Conservation (phyloP, 2,329 filamentous ascomycete genomes). For the Alternaria rosae region DNA sequence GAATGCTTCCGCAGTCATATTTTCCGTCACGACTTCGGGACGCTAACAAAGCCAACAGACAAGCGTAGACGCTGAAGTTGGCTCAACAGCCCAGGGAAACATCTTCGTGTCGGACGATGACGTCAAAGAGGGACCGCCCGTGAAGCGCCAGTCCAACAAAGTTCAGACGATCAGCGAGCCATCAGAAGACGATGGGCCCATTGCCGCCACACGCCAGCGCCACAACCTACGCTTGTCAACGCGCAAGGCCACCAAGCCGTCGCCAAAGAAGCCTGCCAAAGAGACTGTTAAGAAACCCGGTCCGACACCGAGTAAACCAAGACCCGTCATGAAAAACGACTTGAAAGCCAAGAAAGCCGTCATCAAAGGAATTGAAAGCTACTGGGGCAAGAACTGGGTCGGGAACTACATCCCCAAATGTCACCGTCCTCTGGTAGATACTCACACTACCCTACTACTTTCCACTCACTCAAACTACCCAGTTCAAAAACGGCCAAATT, state of each 20-base stretch:
- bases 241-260: background rate
- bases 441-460: background rate
- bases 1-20: background rate
- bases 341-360: conserved; percentile 32
- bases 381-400: conserved; percentile 41
- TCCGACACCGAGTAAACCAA: conserved; percentile 22
- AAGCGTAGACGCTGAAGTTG: background rate
- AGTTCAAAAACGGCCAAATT: conserved; percentile 23
- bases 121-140: background rate
- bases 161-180: background rate
- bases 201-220: background rate
- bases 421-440: conserved; percentile 37
- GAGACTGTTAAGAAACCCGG: conserved; percentile 22
- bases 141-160: background rate
- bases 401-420: conserved; percentile 38
- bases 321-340: conserved; percentile 37
- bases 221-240: background rate
- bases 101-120: background rate
- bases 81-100: background rate
- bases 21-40: no score
- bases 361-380: conserved; percentile 34
- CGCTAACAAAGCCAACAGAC: background rate
- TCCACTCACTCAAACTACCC: background rate
- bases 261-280: conserved; percentile 6
- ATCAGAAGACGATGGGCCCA: background rate